Evolutionary conservation across 805 yeast genomes (phyloP).

Genomic region (Candida succiphila): DNA sequence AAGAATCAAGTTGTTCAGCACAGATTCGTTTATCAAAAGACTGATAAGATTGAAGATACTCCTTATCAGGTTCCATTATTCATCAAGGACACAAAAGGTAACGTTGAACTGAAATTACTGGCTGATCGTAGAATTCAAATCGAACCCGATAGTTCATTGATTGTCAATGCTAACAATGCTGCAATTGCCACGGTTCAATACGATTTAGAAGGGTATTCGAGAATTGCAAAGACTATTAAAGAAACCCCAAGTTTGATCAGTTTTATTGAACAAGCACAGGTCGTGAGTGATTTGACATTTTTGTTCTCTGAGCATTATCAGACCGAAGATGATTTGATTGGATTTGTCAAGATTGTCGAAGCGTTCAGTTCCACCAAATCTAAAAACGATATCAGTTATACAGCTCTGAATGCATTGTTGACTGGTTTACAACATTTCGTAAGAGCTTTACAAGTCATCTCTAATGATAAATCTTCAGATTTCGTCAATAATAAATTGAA

Average conservation of each 20-base stretch:
- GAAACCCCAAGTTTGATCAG: conserved; percentile 13
- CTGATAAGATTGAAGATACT: conserved; percentile 33
- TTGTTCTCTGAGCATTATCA: conserved; percentile 24
- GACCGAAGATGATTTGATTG: conserved; percentile 19
- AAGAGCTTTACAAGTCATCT: conserved; percentile 16
- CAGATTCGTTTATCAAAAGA: conserved; percentile 21
- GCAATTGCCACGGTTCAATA: conserved; percentile 44
- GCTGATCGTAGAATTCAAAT: conserved; percentile 28
- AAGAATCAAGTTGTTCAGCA: conserved; percentile 28
- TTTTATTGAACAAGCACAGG: conserved; percentile 23
- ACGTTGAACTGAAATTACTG: conserved; percentile 28
- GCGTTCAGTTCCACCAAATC: conserved; percentile 15
- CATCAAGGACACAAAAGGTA: conserved; percentile 26
- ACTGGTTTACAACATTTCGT: conserved; percentile 23
- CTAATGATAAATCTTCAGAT: conserved; percentile 11
- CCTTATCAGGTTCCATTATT: conserved; percentile 57
- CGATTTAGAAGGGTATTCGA: conserved; percentile 15
- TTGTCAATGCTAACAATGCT: conserved; percentile 31
- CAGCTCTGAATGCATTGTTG: conserved; percentile 27
- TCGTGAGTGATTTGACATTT: conserved; percentile 30
- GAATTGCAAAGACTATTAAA: conserved; percentile 14
- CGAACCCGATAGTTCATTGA: conserved; percentile 6
- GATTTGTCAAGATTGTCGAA: conserved; percentile 23
- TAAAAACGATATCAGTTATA: conserved; percentile 13
- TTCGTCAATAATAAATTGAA: not conserved